Conservation (phyloP, 352 stramenopile species). For the Globisporangium iwayamae region DNA sequence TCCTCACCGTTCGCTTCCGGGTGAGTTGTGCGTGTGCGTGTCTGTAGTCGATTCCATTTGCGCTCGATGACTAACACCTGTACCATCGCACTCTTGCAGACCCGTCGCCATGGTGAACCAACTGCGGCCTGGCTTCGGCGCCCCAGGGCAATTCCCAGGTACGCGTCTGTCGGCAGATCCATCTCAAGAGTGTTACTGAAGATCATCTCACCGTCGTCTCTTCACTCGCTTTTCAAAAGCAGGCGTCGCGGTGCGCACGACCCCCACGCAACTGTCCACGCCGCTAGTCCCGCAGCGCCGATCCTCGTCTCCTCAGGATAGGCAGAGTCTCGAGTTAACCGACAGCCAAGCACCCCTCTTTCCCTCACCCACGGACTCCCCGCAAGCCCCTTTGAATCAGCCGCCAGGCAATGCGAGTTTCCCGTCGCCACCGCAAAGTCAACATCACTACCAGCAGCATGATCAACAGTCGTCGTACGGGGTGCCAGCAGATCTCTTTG, state of each 20-base stretch:
- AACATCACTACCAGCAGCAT: slow-evolving; percentile 4
- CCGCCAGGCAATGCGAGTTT: not conserved
- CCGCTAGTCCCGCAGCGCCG: slow-evolving; percentile 43
- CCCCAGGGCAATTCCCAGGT: slow-evolving; percentile 27
- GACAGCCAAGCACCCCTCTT: slow-evolving; percentile 4
- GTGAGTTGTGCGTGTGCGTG: not conserved
- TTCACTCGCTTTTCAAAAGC: slow-evolving; percentile 13
- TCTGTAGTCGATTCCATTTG: not conserved
- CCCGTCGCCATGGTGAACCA: slow-evolving; percentile 34
- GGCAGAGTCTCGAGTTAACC: slow-evolving; percentile 13
- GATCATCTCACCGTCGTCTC: not conserved
- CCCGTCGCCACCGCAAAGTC: not conserved
- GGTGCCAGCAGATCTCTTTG: slow-evolving; percentile 19
- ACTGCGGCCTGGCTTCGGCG: slow-evolving; percentile 17
- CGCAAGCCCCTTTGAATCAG: not conserved
- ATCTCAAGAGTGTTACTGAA: not conserved
- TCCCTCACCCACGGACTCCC: slow-evolving; percentile 11
- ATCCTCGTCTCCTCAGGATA: slow-evolving; percentile 21
- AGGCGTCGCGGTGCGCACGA: slow-evolving; percentile 39
- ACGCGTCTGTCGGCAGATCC: not conserved
- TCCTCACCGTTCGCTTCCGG: slow-evolving; percentile 13
- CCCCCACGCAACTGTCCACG: slow-evolving; percentile 57
- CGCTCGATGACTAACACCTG: not conserved
- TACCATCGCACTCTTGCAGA: not conserved
- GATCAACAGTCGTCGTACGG: slow-evolving; percentile 3